Percentiles rank a stretch among this genome's conserved stretches.
These are phyloP conservation scores for Fraxinus xanthoxyloides DNA, from an alignment of 305 asterid genomes.

Conservation along the genomic window DNA sequence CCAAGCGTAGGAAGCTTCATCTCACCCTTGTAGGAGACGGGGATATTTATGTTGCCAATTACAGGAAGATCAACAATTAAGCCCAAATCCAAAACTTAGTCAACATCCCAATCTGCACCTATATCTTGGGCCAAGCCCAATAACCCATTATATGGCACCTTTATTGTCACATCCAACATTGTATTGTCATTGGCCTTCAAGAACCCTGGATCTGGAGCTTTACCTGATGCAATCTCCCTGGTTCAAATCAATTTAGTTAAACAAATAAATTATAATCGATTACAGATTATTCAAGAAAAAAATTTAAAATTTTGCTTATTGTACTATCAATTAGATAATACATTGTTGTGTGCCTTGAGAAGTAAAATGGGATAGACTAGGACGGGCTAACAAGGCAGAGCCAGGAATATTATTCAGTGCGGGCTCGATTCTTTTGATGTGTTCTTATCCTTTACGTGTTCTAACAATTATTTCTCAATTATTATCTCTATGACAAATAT, in stretches of 20 bases:
- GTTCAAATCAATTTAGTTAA: not conserved
- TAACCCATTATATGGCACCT: constrained; percentile 30
- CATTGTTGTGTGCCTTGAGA: not conserved
- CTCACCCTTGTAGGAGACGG: constrained; percentile 18
- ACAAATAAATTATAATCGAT: not conserved
- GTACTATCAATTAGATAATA: not conserved
- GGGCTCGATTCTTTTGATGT: no score
- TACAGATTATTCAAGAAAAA: no score
- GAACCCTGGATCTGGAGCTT: constrained; percentile 34
- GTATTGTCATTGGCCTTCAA: constrained; percentile 29
- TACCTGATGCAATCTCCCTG: constrained; percentile 19
- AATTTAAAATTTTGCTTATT: not conserved
- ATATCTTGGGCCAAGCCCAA: constrained; percentile 30
- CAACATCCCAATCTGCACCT: constrained; percentile 36
- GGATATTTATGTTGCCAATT: constrained; percentile 33
- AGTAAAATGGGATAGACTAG: no score
- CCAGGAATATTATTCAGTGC: no score
- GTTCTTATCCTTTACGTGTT: no score
- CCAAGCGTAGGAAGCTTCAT: constrained; percentile 24
- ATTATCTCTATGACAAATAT: no score
- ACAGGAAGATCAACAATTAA: constrained; percentile 34
- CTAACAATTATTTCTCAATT: no score
- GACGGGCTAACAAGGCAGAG: no score
- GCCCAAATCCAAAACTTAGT: constrained; percentile 23
- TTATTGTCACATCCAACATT: constrained; percentile 27